Evolutionary conservation across 257 asterid species (phyloP).

Genomic region (Rauvolfia tetraphylla): DNA sequence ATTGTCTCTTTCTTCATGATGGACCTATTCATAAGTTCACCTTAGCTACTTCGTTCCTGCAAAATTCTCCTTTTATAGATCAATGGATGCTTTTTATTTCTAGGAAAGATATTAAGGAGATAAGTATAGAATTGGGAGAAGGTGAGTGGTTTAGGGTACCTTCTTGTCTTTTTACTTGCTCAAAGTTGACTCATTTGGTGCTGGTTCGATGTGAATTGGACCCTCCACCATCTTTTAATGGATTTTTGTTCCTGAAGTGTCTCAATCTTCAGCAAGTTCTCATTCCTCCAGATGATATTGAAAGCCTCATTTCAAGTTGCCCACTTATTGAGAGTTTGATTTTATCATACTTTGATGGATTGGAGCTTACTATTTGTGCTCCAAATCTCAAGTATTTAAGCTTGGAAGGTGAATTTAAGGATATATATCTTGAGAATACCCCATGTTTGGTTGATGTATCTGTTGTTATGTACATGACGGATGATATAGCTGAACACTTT

Average conservation of each 20-base stretch:
- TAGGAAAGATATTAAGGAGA: constrained; percentile 61
- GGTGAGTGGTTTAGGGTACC: constrained; percentile 84
- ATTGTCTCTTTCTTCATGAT: constrained; percentile 64
- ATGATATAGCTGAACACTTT: constrained; percentile 65
- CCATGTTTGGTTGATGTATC: constrained; percentile 54
- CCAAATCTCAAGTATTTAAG: constrained; percentile 73
- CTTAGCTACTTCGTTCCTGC: constrained; percentile 44
- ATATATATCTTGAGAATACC: constrained; percentile 62
- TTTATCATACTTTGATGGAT: constrained; percentile 61
- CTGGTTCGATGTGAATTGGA: constrained; percentile 70
- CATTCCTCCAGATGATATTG: constrained; percentile 61
- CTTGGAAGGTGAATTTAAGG: constrained; percentile 92
- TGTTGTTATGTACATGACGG: constrained; percentile 77
- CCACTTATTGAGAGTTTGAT: constrained; percentile 77
- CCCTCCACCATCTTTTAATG: constrained; percentile 65
- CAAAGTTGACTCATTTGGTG: constrained; percentile 59
- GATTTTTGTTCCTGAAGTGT: constrained; percentile 58
- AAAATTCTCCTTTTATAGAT: constrained; percentile 55
- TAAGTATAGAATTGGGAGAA: constrained; percentile 67
- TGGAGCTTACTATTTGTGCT: constrained; percentile 65
- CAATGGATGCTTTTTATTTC: constrained; percentile 92
- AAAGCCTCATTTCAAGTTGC: constrained; percentile 72
- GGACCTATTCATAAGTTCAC: constrained; percentile 84
- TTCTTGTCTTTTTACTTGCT: constrained; percentile 59
- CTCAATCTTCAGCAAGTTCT: constrained; percentile 70